Percentiles rank a stretch among this genome's conserved stretches.
Evolutionary conservation across 306 rosid species (phyloP).

Genomic region (Fragaria ananassa): DNA sequence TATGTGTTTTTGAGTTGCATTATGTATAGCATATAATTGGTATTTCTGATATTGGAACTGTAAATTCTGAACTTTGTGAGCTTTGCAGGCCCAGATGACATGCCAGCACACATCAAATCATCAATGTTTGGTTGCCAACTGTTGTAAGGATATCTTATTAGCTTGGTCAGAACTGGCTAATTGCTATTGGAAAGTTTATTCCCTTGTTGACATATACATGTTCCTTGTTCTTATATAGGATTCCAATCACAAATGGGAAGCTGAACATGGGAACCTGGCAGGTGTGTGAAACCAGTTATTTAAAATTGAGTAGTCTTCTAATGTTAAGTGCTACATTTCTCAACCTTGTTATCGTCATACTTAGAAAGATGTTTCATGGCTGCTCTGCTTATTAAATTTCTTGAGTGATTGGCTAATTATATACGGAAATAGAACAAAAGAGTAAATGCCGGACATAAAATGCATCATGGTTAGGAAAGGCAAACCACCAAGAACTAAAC

Average conservation of each 20-base stretch:
- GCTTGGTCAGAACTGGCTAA: conserved; percentile 16
- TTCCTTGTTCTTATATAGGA: conserved; percentile 42
- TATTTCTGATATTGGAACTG: not conserved
- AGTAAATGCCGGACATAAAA: not conserved
- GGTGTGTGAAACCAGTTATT: conserved; percentile 38
- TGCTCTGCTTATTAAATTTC: not conserved
- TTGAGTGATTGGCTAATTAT: not conserved
- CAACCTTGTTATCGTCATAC: not conserved
- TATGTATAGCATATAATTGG: not conserved
- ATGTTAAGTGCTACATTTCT: not conserved
- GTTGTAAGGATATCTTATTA: conserved; percentile 43
- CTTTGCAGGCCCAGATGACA: conserved; percentile 86
- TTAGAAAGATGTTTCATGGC: not conserved
- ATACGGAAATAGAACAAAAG: not conserved
- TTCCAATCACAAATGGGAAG: conserved; percentile 89
- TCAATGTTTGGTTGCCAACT: conserved; percentile 89
- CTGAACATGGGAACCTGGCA: conserved; percentile 99
- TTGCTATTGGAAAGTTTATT: conserved; percentile 16
- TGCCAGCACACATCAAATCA: conserved; percentile 98
- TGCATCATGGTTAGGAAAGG: conserved; percentile 3
- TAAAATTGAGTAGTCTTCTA: not conserved
- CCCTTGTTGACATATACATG: conserved; percentile 7
- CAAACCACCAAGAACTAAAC: not conserved
- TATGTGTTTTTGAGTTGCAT: not conserved
- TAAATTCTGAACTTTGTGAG: conserved; percentile 22